Conservation (phyloP, 2,329 filamentous ascomycete genomes). For the Aphanoascus verrucosus region DNA sequence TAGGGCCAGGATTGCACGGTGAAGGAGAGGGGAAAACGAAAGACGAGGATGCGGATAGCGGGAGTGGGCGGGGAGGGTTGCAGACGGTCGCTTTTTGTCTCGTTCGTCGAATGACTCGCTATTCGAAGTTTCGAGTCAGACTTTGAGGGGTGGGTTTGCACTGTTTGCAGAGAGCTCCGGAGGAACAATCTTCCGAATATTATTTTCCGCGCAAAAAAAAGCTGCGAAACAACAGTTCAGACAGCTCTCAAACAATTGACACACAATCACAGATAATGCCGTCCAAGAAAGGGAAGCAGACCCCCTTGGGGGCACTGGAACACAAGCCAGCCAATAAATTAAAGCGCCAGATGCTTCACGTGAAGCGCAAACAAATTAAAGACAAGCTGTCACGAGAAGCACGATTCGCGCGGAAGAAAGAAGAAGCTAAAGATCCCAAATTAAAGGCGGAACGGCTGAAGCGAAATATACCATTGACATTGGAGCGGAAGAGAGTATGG, state of each 20-base stretch:
- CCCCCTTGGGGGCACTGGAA: conserved; percentile 37
- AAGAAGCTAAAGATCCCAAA: conserved; percentile 73
- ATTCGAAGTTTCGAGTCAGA: conserved; percentile 3
- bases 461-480: conserved; percentile 66
- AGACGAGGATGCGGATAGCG: neutral
- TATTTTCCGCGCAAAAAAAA: neutral
- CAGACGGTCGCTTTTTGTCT: neutral
- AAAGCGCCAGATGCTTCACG: conserved; percentile 63
- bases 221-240: neutral
- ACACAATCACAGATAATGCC: conserved; percentile 34
- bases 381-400: conserved; percentile 65
- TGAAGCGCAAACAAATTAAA: conserved; percentile 66
- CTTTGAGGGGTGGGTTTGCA: neutral
- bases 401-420: conserved; percentile 67
- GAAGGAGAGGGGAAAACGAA: neutral
- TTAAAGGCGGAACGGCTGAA: conserved; percentile 62
- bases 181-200: conserved; percentile 1
- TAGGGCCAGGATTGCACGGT: neutral
- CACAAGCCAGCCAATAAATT: conserved; percentile 64
- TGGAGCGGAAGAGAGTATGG: conserved; percentile 85
- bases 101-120: neutral
- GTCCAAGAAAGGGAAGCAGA: conserved; percentile 37
- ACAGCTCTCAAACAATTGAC: too few relatives aligned
- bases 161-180: neutral
- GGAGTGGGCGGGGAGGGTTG: neutral